These are phyloP conservation scores for Mikania micrantha DNA, from an alignment of 129 eudicot species.

Conservation along the genomic window DNA sequence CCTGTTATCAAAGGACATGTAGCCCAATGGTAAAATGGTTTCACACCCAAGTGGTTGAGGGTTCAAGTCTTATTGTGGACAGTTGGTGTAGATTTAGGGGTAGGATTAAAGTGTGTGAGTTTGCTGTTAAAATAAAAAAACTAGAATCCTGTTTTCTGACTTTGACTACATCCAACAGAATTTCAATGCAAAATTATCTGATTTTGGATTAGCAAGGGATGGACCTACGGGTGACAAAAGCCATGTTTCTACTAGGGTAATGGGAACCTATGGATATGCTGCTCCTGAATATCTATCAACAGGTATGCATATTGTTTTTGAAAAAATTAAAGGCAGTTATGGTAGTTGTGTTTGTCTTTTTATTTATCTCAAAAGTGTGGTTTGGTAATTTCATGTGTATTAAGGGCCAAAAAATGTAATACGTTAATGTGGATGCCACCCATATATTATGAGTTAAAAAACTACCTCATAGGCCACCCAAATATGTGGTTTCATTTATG, in stretches of 20 bases:
- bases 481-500: too few relatives aligned
- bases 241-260: slow-evolving; percentile 77
- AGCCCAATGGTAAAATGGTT: too few relatives aligned
- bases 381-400: background rate
- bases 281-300: slow-evolving; percentile 94
- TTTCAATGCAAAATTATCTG: slow-evolving; percentile 86
- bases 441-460: too few relatives aligned
- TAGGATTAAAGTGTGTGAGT: too few relatives aligned
- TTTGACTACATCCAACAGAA: slow-evolving; percentile 34
- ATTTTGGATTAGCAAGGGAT: slow-evolving; percentile 91
- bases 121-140: too few relatives aligned
- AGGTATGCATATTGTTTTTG: slow-evolving; percentile 31
- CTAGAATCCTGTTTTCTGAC: slow-evolving; percentile 5
- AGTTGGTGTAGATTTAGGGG: too few relatives aligned
- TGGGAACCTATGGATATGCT: slow-evolving; percentile 95
- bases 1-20: too few relatives aligned
- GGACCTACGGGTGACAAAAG: slow-evolving; percentile 77
- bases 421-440: too few relatives aligned
- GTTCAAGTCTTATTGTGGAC: too few relatives aligned
- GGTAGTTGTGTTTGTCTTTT: background rate
- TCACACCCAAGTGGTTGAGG: too few relatives aligned
- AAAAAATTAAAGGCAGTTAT: background rate
- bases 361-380: background rate
- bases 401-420: too few relatives aligned
- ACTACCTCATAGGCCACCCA: too few relatives aligned